phyloP scores from a whole-genome alignment of 441 rosid genomes.

The Gossypium schwendimanii region DNA sequence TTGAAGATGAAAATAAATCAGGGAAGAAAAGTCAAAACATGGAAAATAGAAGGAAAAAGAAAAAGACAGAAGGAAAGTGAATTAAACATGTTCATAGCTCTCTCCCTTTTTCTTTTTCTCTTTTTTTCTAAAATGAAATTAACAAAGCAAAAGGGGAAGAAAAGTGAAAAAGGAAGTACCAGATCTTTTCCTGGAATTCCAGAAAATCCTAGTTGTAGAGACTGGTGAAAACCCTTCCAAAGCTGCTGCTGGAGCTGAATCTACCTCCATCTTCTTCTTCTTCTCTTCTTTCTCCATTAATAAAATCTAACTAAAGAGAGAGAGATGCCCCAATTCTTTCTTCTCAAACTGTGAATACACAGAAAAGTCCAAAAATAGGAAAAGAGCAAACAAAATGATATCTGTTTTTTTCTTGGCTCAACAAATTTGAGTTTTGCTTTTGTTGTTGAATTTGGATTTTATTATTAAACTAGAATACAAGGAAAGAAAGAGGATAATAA shows the following conservation, averaged over 20 bases:
- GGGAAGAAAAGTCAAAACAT: neutral
- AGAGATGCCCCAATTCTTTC: neutral
- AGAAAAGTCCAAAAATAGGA: neutral
- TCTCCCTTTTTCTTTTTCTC: neutral
- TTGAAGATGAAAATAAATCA: neutral
- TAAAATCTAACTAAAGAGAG: neutral
- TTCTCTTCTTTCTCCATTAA: constrained; percentile 25
- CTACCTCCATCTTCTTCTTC: constrained; percentile 25
- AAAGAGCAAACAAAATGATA: neutral
- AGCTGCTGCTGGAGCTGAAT: constrained; percentile 14
- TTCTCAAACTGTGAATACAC: neutral
- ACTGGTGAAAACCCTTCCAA: constrained; percentile 63
- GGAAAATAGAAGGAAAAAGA: neutral
- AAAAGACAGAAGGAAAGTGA: neutral
- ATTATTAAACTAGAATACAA: no score
- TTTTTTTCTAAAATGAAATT: neutral
- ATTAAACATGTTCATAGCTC: neutral
- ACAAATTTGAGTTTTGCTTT: neutral
- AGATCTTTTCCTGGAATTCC: constrained; percentile 80
- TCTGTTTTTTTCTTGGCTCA: neutral
- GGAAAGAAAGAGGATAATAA: no score
- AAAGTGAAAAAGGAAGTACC: constrained; percentile 27
- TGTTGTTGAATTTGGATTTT: neutral
- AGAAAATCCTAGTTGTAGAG: constrained; percentile 54
- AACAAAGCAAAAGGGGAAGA: neutral